Conservation (phyloP, 2,329 filamentous ascomycete genomes). For the Ophiostoma sp. region DNA sequence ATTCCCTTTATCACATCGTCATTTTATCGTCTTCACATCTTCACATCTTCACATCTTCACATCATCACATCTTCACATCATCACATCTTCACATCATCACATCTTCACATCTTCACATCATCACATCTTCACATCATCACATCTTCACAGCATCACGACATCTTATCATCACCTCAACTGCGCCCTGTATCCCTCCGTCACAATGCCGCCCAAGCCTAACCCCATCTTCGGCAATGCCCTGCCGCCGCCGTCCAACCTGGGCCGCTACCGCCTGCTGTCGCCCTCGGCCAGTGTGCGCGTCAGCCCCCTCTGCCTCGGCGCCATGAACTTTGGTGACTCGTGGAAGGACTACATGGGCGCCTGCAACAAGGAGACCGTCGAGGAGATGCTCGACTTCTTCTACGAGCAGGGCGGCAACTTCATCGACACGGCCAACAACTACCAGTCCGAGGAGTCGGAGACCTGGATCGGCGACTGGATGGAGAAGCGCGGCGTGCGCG, state of each 20-base stretch:
- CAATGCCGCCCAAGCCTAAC: neutral
- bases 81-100: neutral
- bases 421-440: constrained; percentile 66
- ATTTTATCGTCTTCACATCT: too few relatives aligned
- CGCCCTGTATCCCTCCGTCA: neutral
- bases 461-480: constrained; percentile 67
- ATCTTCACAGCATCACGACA: too few relatives aligned
- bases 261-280: constrained; percentile 60
- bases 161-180: too few relatives aligned
- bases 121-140: neutral
- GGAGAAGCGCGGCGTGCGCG: constrained; percentile 56
- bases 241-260: constrained; percentile 54
- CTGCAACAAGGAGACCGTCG: constrained; percentile 57
- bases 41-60: neutral
- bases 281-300: constrained; percentile 61
- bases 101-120: neutral
- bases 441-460: constrained; percentile 58
- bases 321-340: constrained; percentile 58
- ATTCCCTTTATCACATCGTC: too few relatives aligned
- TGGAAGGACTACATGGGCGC: constrained; percentile 57
- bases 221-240: constrained; percentile 38
- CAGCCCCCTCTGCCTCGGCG: constrained; percentile 60
- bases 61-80: neutral
- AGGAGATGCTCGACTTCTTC: constrained; percentile 62
- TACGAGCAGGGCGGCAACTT: constrained; percentile 61